phyloP scores from a whole-genome alignment of 805 yeast genomes.

The Crinitomyces ghanaensis region DNA sequence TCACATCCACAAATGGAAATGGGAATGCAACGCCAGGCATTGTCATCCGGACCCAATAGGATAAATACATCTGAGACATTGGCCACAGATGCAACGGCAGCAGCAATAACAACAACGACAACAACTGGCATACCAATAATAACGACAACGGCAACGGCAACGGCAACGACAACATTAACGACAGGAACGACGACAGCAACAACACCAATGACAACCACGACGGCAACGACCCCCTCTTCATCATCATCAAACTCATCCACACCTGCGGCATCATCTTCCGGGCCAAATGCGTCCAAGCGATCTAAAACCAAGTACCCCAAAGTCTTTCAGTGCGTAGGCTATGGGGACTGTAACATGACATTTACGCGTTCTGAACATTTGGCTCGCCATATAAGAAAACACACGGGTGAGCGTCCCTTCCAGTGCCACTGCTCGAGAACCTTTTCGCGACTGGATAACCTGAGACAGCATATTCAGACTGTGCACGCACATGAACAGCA shows the following conservation, averaged over 20 bases:
- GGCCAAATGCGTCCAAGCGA: too few relatives aligned
- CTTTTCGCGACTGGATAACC: constrained; percentile 75
- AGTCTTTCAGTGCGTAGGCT: constrained; percentile 77
- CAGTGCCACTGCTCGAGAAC: constrained; percentile 68
- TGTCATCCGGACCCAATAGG: neutral
- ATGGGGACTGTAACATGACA: constrained; percentile 76
- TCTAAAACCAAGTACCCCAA: constrained; percentile 27
- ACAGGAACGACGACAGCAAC: neutral
- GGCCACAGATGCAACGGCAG: neutral
- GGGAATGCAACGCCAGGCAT: neutral
- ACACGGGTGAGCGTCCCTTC: constrained; percentile 91
- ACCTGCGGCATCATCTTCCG: too few relatives aligned
- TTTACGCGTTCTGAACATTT: constrained; percentile 87
- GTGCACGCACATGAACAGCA: constrained; percentile 48
- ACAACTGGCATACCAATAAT: too few relatives aligned
- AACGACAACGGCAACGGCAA: neutral
- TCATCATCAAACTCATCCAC: constrained; percentile 1
- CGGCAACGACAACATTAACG: neutral
- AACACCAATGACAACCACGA: neutral
- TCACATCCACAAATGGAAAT: neutral
- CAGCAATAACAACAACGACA: neutral
- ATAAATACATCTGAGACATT: neutral
- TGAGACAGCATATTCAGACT: constrained; percentile 85
- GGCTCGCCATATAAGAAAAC: constrained; percentile 85
- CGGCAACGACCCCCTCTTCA: neutral